Percentiles rank a stretch among this genome's conserved stretches.
Conservation (phyloP, 1,139 yeast genomes). For the Protomyces macrosporus region DNA sequence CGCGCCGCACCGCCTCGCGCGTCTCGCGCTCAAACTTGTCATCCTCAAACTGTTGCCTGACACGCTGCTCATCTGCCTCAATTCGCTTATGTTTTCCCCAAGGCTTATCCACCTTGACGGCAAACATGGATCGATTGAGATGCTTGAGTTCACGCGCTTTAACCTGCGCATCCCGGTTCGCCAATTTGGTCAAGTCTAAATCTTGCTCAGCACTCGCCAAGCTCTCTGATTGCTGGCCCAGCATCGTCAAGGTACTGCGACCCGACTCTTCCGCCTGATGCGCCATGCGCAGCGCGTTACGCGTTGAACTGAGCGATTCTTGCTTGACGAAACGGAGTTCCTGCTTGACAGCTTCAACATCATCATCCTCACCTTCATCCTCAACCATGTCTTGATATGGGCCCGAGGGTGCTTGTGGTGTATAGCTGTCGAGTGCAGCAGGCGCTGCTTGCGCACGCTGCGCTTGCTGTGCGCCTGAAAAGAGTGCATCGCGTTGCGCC, state of each 20-base stretch:
- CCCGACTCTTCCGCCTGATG: slow-evolving; percentile 91
- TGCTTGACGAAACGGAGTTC: slow-evolving; percentile 82
- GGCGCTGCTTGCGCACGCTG: neutral
- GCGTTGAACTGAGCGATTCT: slow-evolving; percentile 76
- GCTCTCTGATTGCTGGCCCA: slow-evolving; percentile 82
- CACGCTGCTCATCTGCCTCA: slow-evolving; percentile 66
- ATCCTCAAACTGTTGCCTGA: slow-evolving; percentile 60
- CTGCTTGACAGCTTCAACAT: slow-evolving; percentile 79
- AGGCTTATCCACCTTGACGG: slow-evolving; percentile 63
- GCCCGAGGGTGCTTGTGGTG: neutral
- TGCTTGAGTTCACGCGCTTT: slow-evolving; percentile 76
- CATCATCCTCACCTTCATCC: slow-evolving; percentile 63
- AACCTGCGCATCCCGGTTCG: slow-evolving; percentile 74
- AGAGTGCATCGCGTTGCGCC: slow-evolving; percentile 19
- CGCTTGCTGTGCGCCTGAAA: slow-evolving; percentile 20
- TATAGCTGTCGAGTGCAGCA: neutral
- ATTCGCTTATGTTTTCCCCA: slow-evolving; percentile 41
- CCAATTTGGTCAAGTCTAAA: slow-evolving; percentile 71
- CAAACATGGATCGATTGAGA: slow-evolving; percentile 74
- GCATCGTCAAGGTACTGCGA: slow-evolving; percentile 79
- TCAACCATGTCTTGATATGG: neutral
- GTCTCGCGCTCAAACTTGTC: slow-evolving; percentile 43
- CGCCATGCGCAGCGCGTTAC: slow-evolving; percentile 82
- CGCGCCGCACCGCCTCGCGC: slow-evolving; percentile 44
- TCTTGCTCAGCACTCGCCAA: slow-evolving; percentile 74